Conservation (phyloP, 208 protist species). For the Leishmania guyanensis region DNA sequence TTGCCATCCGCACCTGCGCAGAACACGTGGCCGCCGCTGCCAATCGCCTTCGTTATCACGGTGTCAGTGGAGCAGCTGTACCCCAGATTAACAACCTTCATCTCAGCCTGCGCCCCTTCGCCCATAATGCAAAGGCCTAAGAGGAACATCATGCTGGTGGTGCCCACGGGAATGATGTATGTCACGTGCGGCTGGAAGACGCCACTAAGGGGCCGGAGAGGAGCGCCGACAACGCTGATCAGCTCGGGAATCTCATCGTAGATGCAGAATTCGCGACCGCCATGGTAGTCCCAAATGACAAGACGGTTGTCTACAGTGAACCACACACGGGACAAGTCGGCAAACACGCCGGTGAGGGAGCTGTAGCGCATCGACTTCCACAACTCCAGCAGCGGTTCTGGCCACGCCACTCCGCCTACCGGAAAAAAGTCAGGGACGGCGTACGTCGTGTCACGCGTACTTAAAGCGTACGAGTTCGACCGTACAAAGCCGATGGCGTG, state of each 20-base stretch:
- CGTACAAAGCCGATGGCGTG: conserved; percentile 56
- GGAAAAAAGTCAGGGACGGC: conserved; percentile 81
- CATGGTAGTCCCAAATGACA: conserved; percentile 83
- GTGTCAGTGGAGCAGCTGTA: conserved; percentile 65
- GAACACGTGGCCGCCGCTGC: conserved; percentile 70
- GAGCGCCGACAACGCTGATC: conserved; percentile 77
- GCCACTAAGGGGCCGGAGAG: conserved; percentile 47
- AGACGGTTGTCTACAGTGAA: conserved; percentile 88
- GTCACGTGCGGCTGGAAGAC: conserved; percentile 87
- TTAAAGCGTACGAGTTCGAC: conserved; percentile 67
- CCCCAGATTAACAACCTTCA: conserved; percentile 74
- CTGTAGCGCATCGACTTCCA: conserved; percentile 72
- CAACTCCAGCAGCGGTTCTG: conserved; percentile 61
- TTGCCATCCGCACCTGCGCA: conserved; percentile 75
- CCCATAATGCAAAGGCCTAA: conserved; percentile 82
- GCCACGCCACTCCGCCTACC: conserved; percentile 71
- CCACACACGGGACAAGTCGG: conserved; percentile 76
- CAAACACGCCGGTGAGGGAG: conserved; percentile 80
- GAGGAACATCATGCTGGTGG: conserved; percentile 67
- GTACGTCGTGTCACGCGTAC: conserved; percentile 73
- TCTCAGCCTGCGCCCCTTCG: conserved; percentile 41
- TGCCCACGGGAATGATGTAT: conserved; percentile 77
- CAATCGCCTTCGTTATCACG: conserved; percentile 66
- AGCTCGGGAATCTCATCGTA: conserved; percentile 87
- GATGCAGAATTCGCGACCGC: conserved; percentile 72